Conservation (phyloP, 805 yeast species). For the Metschnikowia kofuensis region DNA sequence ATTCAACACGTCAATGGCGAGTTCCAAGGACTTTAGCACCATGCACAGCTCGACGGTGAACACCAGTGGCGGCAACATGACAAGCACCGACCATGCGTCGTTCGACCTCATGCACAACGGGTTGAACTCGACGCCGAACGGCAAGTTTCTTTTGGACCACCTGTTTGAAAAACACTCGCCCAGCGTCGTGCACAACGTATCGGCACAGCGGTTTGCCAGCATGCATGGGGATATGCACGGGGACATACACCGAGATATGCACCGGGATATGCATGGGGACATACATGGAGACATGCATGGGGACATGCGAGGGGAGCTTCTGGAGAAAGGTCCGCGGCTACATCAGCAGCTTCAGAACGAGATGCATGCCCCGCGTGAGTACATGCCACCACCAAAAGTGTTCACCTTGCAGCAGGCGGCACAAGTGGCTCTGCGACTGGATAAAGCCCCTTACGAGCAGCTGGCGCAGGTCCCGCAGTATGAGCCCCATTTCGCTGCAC, state of each 20-base stretch:
- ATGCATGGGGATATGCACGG: neutral
- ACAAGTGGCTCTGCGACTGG: slow-evolving; percentile 2
- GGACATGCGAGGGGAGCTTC: neutral
- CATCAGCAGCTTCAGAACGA: neutral
- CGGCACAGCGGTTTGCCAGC: neutral
- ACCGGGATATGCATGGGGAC: neutral
- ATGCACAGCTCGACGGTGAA: slow-evolving; percentile 26
- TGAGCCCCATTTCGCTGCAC: slow-evolving; percentile 1
- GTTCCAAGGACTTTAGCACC: slow-evolving; percentile 31
- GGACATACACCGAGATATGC: neutral
- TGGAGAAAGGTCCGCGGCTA: neutral
- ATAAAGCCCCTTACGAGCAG: neutral
- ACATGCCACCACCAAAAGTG: slow-evolving; percentile 32
- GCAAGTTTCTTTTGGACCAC: slow-evolving; percentile 37
- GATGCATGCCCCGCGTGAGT: neutral
- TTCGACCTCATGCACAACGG: slow-evolving; percentile 36
- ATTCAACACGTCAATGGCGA: slow-evolving; percentile 19
- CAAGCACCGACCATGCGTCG: slow-evolving; percentile 39
- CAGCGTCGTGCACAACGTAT: slow-evolving; percentile 1
- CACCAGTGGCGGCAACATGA: slow-evolving; percentile 28
- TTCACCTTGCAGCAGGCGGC: slow-evolving; percentile 14
- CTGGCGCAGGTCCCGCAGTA: slow-evolving; percentile 3
- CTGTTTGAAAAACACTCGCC: slow-evolving; percentile 38
- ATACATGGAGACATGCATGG: neutral
- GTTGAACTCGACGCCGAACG: slow-evolving; percentile 38